A percentile compares a stretch with the other conserved stretches of the same genome.
Conservation (phyloP, 352 stramenopile genomes). For the Pythium coloratum region DNA sequence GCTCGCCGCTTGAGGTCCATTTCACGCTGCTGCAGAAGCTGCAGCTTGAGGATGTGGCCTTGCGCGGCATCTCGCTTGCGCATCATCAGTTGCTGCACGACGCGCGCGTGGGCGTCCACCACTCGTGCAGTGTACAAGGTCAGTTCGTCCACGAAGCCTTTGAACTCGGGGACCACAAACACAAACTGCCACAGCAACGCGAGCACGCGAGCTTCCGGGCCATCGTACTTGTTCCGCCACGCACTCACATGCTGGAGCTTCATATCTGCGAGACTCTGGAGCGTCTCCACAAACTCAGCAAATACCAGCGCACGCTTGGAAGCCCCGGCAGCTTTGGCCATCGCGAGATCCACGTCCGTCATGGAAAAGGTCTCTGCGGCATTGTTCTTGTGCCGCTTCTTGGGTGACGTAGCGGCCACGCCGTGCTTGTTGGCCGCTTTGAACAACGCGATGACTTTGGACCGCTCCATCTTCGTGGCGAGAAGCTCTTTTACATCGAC, state of each 20-base stretch:
- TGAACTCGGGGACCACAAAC: constrained; percentile 33
- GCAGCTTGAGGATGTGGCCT: constrained; percentile 31
- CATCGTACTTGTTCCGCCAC: constrained; percentile 54
- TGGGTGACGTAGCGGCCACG: neutral
- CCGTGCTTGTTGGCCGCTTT: constrained; percentile 39
- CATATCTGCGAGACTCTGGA: constrained; percentile 38
- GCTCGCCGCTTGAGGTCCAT: constrained; percentile 24
- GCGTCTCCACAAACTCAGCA: constrained; percentile 39
- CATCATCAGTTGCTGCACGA: constrained; percentile 41
- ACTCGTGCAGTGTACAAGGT: constrained; percentile 20
- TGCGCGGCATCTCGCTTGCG: constrained; percentile 24
- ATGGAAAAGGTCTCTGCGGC: constrained; percentile 35
- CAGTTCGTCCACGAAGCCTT: constrained; percentile 24
- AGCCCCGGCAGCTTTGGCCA: constrained; percentile 50
- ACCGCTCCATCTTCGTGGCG: constrained; percentile 47
- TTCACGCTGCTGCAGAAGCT: constrained; percentile 15
- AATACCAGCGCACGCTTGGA: constrained; percentile 52
- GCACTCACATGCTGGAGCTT: constrained; percentile 28
- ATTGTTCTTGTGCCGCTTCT: constrained; percentile 16
- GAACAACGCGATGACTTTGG: constrained; percentile 53
- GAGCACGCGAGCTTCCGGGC: constrained; percentile 38
- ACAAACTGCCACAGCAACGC: constrained; percentile 49
- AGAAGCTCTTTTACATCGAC: constrained; percentile 41
- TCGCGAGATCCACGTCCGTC: constrained; percentile 57
- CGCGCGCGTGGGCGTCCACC: constrained; percentile 28